A percentile compares a stretch with the other conserved stretches of the same genome.
Evolutionary conservation across 345 rosid genomes (phyloP).

Genomic region (Pugionium dolabratum): DNA sequence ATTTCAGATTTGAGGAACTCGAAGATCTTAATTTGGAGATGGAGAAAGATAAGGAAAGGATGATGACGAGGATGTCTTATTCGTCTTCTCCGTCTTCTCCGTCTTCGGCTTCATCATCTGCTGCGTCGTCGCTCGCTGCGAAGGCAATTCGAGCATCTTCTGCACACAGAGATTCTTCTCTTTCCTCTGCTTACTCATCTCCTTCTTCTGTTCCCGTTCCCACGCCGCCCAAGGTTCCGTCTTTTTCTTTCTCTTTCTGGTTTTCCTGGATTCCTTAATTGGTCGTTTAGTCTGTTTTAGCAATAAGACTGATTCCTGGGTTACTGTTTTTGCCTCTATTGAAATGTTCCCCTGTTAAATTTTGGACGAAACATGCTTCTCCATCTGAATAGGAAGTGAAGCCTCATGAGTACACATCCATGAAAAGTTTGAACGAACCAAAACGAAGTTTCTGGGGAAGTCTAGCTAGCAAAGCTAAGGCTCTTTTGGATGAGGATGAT

Average conservation of each 20-base stretch:
- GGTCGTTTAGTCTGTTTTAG: neutral
- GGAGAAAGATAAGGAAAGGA: constrained; percentile 18
- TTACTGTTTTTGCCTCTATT: constrained; percentile 16
- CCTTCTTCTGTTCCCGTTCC: constrained; percentile 43
- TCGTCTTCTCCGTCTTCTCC: neutral
- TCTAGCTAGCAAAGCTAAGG: constrained; percentile 86
- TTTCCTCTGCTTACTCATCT: constrained; percentile 65
- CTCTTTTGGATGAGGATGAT: constrained; percentile 69
- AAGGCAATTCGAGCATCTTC: constrained; percentile 87
- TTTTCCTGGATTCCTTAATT: neutral
- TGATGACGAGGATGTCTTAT: constrained; percentile 23
- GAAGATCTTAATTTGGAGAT: constrained; percentile 29
- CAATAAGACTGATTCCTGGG: neutral
- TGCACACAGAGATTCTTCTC: constrained; percentile 69
- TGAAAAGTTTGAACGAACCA: constrained; percentile 51
- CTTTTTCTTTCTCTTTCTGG: neutral
- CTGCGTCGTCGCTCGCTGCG: constrained; percentile 58
- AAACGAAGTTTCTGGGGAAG: constrained; percentile 85
- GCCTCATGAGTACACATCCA: constrained; percentile 49
- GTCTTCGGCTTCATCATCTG: constrained; percentile 47
- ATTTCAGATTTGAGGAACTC: neutral
- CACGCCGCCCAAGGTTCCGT: constrained; percentile 32
- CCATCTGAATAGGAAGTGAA: constrained; percentile 42
- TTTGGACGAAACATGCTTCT: too few relatives aligned
- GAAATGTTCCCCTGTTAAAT: neutral